phyloP scores from a whole-genome alignment of 306 rosid genomes.

The Betula pendula region DNA sequence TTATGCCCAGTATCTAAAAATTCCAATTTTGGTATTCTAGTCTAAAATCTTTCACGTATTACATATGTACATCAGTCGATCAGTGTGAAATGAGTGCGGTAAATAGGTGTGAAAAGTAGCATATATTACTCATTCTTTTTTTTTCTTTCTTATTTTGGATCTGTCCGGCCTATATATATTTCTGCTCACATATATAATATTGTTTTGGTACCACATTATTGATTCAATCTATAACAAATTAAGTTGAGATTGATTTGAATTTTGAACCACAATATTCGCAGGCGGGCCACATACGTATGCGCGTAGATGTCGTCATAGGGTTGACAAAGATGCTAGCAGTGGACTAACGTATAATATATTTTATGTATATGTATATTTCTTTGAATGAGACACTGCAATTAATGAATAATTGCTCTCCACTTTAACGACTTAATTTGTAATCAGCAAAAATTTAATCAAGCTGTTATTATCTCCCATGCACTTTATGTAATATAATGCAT shows the following conservation, averaged over 20 bases:
- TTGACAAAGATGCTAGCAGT: conserved; percentile 56
- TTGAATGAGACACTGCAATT: conserved; percentile 20
- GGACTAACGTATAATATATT: conserved; percentile 5
- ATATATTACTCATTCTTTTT: no score
- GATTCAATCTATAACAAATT: neutral
- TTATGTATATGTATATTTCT: conserved; percentile 1
- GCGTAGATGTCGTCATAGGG: conserved; percentile 48
- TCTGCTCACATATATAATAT: no score
- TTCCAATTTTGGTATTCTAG: neutral
- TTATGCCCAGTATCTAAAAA: neutral
- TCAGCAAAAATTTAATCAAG: conserved; percentile 12
- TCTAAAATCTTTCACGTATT: neutral
- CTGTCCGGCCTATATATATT: no score
- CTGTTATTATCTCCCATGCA: conserved; percentile 35
- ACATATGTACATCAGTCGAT: no score
- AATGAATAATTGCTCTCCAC: conserved; percentile 32
- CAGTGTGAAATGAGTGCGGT: no score
- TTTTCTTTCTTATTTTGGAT: neutral
- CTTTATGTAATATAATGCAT: conserved; percentile 45
- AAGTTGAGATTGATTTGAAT: conserved; percentile 27
- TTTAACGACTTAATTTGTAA: conserved; percentile 21
- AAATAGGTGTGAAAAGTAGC: no score
- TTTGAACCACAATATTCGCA: conserved; percentile 14
- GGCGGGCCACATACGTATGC: conserved; percentile 33
- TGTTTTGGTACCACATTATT: no score